These are phyloP conservation scores for Sporothrix globosa DNA, from an alignment of 2,329 filamentous ascomycete genomes.

Conservation along the genomic window DNA sequence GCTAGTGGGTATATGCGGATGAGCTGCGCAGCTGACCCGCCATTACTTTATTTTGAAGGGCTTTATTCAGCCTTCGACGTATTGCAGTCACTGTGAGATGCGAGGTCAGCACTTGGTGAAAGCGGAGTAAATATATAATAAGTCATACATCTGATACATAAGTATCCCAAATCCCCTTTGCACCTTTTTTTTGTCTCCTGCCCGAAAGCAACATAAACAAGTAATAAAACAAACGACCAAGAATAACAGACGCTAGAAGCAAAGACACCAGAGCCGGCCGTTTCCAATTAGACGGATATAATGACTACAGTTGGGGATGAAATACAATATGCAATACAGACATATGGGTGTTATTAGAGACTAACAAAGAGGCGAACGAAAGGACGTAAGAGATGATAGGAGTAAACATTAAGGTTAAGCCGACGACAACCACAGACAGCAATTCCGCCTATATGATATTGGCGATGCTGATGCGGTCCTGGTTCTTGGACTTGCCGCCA, in stretches of 20 bases:
- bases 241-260: not conserved
- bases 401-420: not conserved
- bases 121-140: not conserved
- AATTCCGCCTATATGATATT: constrained; percentile 46
- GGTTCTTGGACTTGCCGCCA: constrained; percentile 43
- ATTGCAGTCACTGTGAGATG: not conserved
- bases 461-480: constrained; percentile 52
- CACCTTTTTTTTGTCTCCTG: constrained; percentile 3
- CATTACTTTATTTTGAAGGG: not conserved
- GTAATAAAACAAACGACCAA: not conserved
- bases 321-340: constrained; percentile 3
- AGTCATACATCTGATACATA: not conserved
- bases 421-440: not conserved
- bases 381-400: not conserved
- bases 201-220: not conserved
- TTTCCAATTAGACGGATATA: constrained; percentile 23
- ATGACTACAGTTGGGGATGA: not conserved
- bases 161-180: not conserved
- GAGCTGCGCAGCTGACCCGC: not conserved
- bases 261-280: not conserved
- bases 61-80: not conserved
- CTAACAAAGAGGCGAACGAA: not conserved
- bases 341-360: not conserved
- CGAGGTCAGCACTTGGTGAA: too few relatives aligned
- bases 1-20: constrained; percentile 10